Conservation (phyloP, 139 green algal genomes). For the Picochlorum sp. region DNA sequence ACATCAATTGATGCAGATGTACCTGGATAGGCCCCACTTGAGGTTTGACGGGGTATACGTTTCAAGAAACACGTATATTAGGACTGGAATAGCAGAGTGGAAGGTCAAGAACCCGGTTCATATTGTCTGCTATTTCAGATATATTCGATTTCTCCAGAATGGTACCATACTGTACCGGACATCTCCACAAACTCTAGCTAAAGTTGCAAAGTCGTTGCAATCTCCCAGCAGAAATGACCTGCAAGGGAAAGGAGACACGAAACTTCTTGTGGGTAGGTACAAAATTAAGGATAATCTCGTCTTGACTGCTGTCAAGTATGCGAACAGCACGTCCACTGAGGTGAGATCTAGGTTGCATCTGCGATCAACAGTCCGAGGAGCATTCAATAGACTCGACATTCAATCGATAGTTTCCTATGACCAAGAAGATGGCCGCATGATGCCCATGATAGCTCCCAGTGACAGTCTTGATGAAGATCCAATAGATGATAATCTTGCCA, state of each 20-base stretch:
- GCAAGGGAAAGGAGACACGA: neutral
- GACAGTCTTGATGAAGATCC: conserved; percentile 7
- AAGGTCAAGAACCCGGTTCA: conserved; percentile 40
- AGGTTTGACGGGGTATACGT: conserved; percentile 69
- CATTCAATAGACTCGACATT: conserved; percentile 68
- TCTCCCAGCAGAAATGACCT: neutral
- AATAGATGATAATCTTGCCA: neutral
- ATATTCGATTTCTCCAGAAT: conserved; percentile 62
- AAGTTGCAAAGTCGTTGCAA: conserved; percentile 39
- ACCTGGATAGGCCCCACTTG: conserved; percentile 59
- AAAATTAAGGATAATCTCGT: neutral
- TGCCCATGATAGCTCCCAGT: conserved; percentile 7
- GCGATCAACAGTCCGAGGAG: conserved; percentile 47
- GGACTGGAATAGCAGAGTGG: conserved; percentile 43
- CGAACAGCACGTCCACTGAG: conserved; percentile 50
- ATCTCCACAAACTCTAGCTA: conserved; percentile 35
- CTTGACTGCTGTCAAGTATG: conserved; percentile 20
- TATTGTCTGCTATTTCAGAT: conserved; percentile 53
- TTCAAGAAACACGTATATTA: conserved; percentile 74
- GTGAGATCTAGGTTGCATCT: conserved; percentile 45
- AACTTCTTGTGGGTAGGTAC: neutral
- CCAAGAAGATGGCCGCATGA: conserved; percentile 16
- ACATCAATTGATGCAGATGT: too few relatives aligned
- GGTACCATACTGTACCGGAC: conserved; percentile 71
- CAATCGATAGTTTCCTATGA: conserved; percentile 53